Conservation (phyloP, 768 basidiomycete species). For the Russula foetens region DNA sequence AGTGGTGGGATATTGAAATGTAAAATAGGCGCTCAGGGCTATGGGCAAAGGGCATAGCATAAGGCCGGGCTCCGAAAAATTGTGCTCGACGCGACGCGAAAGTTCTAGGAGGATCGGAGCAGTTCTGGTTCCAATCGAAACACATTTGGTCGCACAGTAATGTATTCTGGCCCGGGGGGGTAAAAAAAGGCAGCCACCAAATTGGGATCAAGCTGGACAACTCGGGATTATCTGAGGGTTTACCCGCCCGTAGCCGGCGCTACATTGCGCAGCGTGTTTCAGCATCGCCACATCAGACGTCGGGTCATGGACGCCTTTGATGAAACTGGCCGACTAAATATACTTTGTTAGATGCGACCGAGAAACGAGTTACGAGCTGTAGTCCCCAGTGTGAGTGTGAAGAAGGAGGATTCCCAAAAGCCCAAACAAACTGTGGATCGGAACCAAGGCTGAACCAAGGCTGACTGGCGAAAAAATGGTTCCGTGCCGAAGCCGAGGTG, state of each 20-base stretch:
- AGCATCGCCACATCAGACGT: neutral
- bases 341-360: neutral
- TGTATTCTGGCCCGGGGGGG: neutral
- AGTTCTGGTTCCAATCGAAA: neutral
- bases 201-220: neutral
- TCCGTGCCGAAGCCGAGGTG: constrained; percentile 16
- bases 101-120: constrained; percentile 3
- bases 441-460: too few relatives aligned
- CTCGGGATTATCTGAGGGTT: constrained; percentile 4
- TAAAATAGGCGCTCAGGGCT: constrained; percentile 17
- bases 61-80: neutral
- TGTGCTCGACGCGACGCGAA: neutral
- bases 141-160: neutral
- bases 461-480: neutral
- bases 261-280: constrained; percentile 11
- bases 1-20: neutral
- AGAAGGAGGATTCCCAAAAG: too few relatives aligned
- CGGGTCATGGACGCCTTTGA: neutral
- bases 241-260: constrained; percentile 6
- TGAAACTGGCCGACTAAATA: neutral
- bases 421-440: neutral
- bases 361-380: neutral
- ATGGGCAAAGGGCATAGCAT: constrained; percentile 12
- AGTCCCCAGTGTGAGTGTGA: neutral
- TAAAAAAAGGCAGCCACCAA: neutral